phyloP scores from a whole-genome alignment of 352 stramenopile species.

The Detonula confervacea region DNA sequence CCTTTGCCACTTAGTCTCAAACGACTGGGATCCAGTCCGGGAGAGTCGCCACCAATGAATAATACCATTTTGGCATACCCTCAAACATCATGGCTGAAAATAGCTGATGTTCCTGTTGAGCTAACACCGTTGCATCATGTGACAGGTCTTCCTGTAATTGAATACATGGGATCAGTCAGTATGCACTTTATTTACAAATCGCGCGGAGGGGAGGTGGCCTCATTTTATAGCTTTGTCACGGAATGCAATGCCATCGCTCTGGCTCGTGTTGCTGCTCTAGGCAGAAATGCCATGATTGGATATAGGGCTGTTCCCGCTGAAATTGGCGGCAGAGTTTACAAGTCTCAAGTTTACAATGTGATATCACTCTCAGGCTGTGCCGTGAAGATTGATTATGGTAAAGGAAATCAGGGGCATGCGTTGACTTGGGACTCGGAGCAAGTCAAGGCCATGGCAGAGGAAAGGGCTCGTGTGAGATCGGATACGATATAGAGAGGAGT shows the following conservation, averaged over 20 bases:
- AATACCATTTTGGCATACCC: conserved; percentile 1
- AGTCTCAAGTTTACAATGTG: conserved; percentile 85
- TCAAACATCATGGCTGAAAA: conserved; percentile 49
- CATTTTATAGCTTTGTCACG: conserved; percentile 83
- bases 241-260: conserved; percentile 85
- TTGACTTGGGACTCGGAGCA: conserved; percentile 25
- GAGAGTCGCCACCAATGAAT: not conserved
- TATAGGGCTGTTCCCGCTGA: conserved; percentile 82
- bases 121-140: conserved; percentile 78
- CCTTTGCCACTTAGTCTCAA: conserved; percentile 26
- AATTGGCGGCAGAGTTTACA: conserved; percentile 83
- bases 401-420: conserved; percentile 16
- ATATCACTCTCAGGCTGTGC: conserved; percentile 77
- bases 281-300: conserved; percentile 83
- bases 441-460: conserved; percentile 16
- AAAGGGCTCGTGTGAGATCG: conserved; percentile 25
- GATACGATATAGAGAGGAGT: no score
- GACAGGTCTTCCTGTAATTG: conserved; percentile 64
- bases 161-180: conserved; percentile 79
- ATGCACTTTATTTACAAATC: conserved; percentile 86
- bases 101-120: conserved; percentile 74
- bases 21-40: conserved; percentile 7
- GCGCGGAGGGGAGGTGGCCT: conserved; percentile 71
- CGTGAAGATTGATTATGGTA: conserved; percentile 71
- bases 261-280: conserved; percentile 78